Evolutionary conservation across 495 filamentous ascomycete species (phyloP).

Genomic region (Hamigera avellanea): DNA sequence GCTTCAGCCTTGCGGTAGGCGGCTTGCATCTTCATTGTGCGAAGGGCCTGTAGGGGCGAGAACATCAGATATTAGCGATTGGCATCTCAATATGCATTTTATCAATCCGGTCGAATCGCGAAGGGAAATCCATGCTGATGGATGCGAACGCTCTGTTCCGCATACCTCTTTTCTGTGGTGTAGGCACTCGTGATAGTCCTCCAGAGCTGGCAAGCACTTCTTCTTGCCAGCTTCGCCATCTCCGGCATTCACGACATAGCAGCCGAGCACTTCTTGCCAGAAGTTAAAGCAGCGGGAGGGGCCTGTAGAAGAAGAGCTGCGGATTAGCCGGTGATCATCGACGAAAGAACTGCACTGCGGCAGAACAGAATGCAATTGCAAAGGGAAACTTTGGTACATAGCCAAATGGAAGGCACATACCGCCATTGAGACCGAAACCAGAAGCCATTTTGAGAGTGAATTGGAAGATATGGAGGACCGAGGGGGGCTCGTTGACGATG

Average conservation of each 20-base stretch:
- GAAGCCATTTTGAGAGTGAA: slow-evolving; percentile 53
- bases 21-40: slow-evolving; percentile 65
- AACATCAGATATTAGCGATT: background rate
- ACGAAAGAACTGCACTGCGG: too few species aligned
- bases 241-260: slow-evolving; percentile 75
- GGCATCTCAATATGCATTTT: background rate
- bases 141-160: background rate
- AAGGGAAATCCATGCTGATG: background rate
- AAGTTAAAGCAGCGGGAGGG: slow-evolving; percentile 92
- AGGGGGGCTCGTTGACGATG: slow-evolving; percentile 9
- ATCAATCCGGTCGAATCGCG: background rate
- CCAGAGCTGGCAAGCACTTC: slow-evolving; percentile 80
- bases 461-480: slow-evolving; percentile 15
- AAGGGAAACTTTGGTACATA: slow-evolving; percentile 10
- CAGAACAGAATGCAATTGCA: slow-evolving; percentile 3
- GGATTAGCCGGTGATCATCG: too few species aligned
- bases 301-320: slow-evolving; percentile 35
- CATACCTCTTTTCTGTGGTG: slow-evolving; percentile 94
- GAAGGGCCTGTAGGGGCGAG: slow-evolving; percentile 47
- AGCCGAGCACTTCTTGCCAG: slow-evolving; percentile 90
- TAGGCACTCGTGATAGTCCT: slow-evolving; percentile 97
- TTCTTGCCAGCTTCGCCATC: slow-evolving; percentile 69
- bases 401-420: slow-evolving; percentile 35
- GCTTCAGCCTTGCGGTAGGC: slow-evolving; percentile 80
- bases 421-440: slow-evolving; percentile 69